Percentiles rank a stretch among this genome's conserved stretches.
These are phyloP conservation scores for Chytridium lagenaria DNA, from an alignment of 371 early-diverging fungal species.

Conservation along the genomic window DNA sequence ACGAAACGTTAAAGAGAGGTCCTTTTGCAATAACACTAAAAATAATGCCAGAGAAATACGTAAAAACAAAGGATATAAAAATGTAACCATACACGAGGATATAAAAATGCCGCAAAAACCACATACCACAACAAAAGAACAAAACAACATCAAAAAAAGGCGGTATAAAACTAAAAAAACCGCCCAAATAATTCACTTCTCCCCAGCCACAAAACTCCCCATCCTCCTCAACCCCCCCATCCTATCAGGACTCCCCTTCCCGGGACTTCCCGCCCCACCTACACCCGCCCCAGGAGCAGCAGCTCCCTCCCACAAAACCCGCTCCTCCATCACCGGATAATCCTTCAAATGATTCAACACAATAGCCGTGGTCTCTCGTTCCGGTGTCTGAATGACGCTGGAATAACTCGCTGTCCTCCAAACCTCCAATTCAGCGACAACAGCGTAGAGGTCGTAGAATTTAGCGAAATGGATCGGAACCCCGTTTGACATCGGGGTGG, in stretches of 20 bases:
- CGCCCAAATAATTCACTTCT: neutral
- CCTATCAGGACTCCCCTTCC: neutral
- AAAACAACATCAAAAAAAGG: neutral
- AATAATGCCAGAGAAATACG: neutral
- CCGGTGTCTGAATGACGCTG: conserved; percentile 35
- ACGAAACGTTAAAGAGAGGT: too few species aligned
- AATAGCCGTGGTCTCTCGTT: conserved; percentile 42
- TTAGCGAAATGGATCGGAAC: conserved; percentile 55
- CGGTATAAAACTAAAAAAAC: neutral
- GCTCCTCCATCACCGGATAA: conserved; percentile 40
- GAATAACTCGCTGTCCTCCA: conserved; percentile 45
- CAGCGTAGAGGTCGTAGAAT: conserved; percentile 53
- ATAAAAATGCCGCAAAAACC: neutral
- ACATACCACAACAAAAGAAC: neutral
- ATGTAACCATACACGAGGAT: neutral
- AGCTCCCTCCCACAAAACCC: conserved; percentile 29
- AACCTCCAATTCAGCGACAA: conserved; percentile 52
- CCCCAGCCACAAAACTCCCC: conserved; percentile 1
- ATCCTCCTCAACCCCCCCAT: neutral
- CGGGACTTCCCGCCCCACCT: neutral
- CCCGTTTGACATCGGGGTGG: neutral
- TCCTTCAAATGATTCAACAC: conserved; percentile 52
- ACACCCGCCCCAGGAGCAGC: neutral
- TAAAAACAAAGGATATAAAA: neutral
- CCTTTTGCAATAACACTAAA: neutral